Base-by-base conservation (phyloP, 306 rosid species). In the Vigna hirtella region DNA sequence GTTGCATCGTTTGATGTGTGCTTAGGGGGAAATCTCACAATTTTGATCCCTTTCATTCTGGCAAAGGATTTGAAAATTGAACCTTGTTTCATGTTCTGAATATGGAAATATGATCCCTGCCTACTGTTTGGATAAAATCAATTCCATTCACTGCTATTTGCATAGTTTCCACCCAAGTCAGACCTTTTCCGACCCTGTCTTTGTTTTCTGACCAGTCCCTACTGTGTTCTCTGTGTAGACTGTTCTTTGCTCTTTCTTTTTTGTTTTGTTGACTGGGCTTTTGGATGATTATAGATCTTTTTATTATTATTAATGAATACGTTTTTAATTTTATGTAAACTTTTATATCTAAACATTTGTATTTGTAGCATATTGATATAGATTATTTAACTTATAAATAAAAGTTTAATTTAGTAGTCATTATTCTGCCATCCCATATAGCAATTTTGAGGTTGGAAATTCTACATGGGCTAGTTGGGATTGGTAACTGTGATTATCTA, bases 401-500 rank as follows among this genome's bases (percentile, higher is more conserved):
- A 2, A 20, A 55, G 58, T 57, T 57, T 26, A 26, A 17, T 24
- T 13, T 58, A 26, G 40, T 6, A 10, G 18, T 36, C 40, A 57
- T 57, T 32, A 38, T 38, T 38, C 36, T 57, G 16, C 34, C 10
- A 57, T 57, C 28, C 61, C 61, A 11, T 4, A 22, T 20, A 26
- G 9, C 4, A 6, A 26, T 28, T 58, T 58, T 58, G 65, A n/a
- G 65, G 40, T 58, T 10, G 36, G 36, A 8, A 24, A 5, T 13
- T 58, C 65, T 22, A 58, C 9, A 0, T 22, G 0, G 17, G 17
- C 9, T 24, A 58, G 16, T 26, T 58, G 40, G 16, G 17, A 24
- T 58, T 58, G 17, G 6, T 26, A 58, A 58, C 40, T 57, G 36
- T 7, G 59, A 65, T 64, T 51, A 36, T 76, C 45, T 76, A 26